Conservation (phyloP, 768 basidiomycete species). For the Candolleomyces eurysporus region DNA sequence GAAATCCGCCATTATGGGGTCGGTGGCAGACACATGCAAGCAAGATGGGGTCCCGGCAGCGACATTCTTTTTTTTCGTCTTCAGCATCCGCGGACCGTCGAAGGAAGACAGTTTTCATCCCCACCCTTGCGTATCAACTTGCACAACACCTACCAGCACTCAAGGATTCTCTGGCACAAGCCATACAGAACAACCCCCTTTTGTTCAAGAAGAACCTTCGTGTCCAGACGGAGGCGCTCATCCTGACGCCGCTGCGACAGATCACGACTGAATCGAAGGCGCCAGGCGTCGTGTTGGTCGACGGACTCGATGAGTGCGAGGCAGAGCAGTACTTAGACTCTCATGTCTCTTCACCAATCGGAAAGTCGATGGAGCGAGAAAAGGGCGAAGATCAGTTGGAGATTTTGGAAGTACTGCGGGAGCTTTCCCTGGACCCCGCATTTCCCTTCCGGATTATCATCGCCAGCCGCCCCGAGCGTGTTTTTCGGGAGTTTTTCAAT, state of each 20-base stretch:
- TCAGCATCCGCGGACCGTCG: neutral
- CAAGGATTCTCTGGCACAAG: neutral
- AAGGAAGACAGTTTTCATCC: neutral
- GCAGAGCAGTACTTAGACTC: neutral
- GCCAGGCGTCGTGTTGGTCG: constrained; percentile 8
- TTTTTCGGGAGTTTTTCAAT: neutral
- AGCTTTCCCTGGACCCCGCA: neutral
- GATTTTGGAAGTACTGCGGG: constrained; percentile 3
- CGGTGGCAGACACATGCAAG: neutral
- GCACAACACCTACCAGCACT: neutral
- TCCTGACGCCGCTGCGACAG: neutral
- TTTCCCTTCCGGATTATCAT: constrained; percentile 7
- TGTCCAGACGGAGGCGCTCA: neutral
- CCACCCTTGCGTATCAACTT: constrained; percentile 1
- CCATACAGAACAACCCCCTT: neutral
- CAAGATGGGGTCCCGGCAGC: constrained; percentile 3
- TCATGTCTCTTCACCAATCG: too few relatives aligned
- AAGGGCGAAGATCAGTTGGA: neutral
- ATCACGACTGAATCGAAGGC: neutral
- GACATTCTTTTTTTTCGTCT: constrained; percentile 12
- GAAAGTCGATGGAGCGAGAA: neutral
- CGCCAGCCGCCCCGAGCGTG: constrained; percentile 8
- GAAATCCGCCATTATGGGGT: too few relatives aligned
- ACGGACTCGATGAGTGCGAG: constrained; percentile 12
- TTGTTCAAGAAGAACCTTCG: neutral